These are phyloP conservation scores for Nevesoporus exiguus DNA, from an alignment of 768 basidiomycete genomes.

Conservation along the genomic window DNA sequence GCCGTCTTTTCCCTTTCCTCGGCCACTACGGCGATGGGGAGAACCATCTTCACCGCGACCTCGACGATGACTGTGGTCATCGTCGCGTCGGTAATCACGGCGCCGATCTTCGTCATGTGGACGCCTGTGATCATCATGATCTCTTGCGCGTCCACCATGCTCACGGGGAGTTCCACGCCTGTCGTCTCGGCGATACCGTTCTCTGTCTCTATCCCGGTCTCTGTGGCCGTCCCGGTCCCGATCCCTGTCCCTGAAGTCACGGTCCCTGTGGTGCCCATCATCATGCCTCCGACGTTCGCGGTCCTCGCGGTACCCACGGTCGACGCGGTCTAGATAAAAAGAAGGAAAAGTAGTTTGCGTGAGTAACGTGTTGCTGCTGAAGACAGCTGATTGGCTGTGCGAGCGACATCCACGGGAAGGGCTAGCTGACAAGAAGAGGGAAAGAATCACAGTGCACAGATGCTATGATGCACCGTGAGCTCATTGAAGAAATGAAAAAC, in stretches of 20 bases:
- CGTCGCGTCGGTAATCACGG: slow-evolving; percentile 44
- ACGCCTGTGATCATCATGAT: slow-evolving; percentile 45
- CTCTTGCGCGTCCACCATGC: slow-evolving; percentile 44
- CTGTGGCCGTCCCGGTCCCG: slow-evolving; percentile 35
- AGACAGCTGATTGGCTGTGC: slow-evolving; percentile 41
- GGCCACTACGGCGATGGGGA: slow-evolving; percentile 40
- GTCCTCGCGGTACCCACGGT: slow-evolving; percentile 61
- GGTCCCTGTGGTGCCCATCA: slow-evolving; percentile 48
- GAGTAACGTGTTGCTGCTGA: slow-evolving; percentile 48
- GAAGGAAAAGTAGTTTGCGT: slow-evolving; percentile 44
- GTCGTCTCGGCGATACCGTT: slow-evolving; percentile 44
- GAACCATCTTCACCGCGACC: slow-evolving; percentile 41
- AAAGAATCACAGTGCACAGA: slow-evolving; percentile 45
- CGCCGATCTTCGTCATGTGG: slow-evolving; percentile 51
- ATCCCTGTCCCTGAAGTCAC: slow-evolving; percentile 50
- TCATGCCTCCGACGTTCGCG: slow-evolving; percentile 66
- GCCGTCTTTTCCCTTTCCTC: slow-evolving; percentile 45
- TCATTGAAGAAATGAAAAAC: slow-evolving; percentile 40
- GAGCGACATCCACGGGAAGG: slow-evolving; percentile 41
- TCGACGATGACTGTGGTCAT: slow-evolving; percentile 33
- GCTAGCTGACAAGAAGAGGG: slow-evolving; percentile 53
- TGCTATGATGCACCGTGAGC: slow-evolving; percentile 59
- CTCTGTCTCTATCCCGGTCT: slow-evolving; percentile 34
- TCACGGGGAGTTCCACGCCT: slow-evolving; percentile 48
- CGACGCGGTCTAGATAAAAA: slow-evolving; percentile 44